A percentile compares a stretch with the other conserved stretches of the same genome.
Conservation (phyloP, 1,284 basidiomycete genomes). For the Thecaphora frezii region DNA sequence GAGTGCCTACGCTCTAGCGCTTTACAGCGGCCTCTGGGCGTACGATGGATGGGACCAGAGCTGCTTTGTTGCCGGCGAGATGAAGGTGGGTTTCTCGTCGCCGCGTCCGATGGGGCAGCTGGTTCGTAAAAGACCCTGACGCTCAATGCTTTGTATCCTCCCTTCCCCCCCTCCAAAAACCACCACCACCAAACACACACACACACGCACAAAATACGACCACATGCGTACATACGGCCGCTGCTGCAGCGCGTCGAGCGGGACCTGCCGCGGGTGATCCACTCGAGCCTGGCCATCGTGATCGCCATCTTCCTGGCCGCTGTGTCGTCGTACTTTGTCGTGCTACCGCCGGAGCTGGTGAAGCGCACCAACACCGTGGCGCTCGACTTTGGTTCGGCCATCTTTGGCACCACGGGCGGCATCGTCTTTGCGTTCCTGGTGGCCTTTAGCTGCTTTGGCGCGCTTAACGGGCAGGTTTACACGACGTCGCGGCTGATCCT, state of each 20-base stretch:
- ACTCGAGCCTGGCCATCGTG: constrained; percentile 79
- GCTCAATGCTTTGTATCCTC: no score
- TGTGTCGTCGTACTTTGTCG: constrained; percentile 88
- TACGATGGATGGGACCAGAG: constrained; percentile 87
- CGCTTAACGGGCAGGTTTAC: constrained; percentile 47
- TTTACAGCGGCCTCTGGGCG: constrained; percentile 94
- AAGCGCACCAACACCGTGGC: constrained; percentile 78
- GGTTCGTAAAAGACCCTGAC: no score
- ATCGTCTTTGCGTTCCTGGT: constrained; percentile 85
- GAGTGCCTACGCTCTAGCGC: constrained; percentile 82
- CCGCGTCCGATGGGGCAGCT: no score
- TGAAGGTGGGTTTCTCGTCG: constrained; percentile 62
- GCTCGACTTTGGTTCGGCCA: constrained; percentile 79
- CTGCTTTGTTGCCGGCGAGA: constrained; percentile 84
- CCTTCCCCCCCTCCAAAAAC: no score
- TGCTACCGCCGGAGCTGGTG: constrained; percentile 72
- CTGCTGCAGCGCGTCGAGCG: constrained; percentile 70
- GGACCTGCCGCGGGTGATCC: constrained; percentile 86
- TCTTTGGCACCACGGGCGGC: constrained; percentile 83
- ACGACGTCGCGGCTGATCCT: constrained; percentile 74
- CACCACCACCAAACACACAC: no score
- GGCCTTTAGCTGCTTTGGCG: constrained; percentile 74
- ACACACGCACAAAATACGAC: constrained; percentile 7
- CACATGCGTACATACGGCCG: no score
- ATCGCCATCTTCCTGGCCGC: constrained; percentile 77